Evolutionary conservation across 768 basidiomycete genomes (phyloP), one percentile per base, ranked within the genome.

Genomic region (Kondoa subrosea): DNA sequence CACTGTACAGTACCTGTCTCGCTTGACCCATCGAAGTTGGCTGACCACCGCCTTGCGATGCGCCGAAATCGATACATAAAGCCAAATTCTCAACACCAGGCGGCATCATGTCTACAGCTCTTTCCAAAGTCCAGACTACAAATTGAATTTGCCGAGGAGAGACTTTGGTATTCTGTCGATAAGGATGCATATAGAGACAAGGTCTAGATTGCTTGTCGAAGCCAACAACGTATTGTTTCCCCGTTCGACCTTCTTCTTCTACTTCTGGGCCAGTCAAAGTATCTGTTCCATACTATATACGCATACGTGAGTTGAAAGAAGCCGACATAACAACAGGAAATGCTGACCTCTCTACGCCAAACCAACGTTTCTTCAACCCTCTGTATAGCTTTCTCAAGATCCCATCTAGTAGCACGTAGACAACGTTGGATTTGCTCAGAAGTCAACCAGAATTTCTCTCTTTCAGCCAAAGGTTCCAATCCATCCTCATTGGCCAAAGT

Each of bases 281-380:
- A 71, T 85, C 83, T 21, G 90, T 71, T 15, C 87, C 86, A 75
- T 81, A 91, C 66, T n/a, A n/a, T n/a, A n/a, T n/a, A n/a, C n/a
- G n/a, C n/a, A n/a, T n/a, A n/a, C n/a, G n/a, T n/a, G n/a, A n/a
- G n/a, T n/a, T n/a, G n/a, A n/a, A n/a, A n/a, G n/a, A n/a, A n/a
- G n/a, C n/a, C n/a, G n/a, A n/a, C n/a, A n/a, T n/a, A n/a, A n/a
- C n/a, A n/a, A n/a, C n/a, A n/a, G n/a, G n/a, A n/a, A n/a, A n/a
- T n/a, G n/a, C n/a, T n/a, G n/a, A n/a, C n/a, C n/a, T 88, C 87
- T 34, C 89, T 81, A 63, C 89, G 79, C 90, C 90, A 91, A 69
- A 80, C 82, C 33, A 88, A 79, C 0, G 89, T 89, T 26, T 76
- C 81, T 74, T 90, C 87, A 1, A 89, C 76, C 16, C 88, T 81